A percentile compares a stretch with the other conserved stretches of the same genome.
Conservation (phyloP, 345 rosid genomes). For the Jatropha curcas region DNA sequence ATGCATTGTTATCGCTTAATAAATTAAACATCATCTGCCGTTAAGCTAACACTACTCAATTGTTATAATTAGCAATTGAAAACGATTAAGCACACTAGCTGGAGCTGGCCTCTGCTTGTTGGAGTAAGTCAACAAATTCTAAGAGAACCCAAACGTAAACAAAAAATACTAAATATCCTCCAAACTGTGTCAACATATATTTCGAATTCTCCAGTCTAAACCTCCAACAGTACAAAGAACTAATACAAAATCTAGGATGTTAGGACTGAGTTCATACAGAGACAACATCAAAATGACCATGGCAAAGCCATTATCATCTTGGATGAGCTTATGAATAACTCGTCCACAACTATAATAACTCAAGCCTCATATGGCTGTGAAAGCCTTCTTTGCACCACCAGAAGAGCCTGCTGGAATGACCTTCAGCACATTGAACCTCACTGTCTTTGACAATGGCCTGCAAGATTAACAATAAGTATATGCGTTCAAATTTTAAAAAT, state of each 20-base stretch:
- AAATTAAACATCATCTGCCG: too few species aligned
- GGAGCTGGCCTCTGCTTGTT: too few species aligned
- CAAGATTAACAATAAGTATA: not conserved
- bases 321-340: not conserved
- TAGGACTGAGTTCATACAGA: not conserved
- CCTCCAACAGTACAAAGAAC: not conserved
- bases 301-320: not conserved
- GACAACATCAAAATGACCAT: not conserved
- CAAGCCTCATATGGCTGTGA: slow-evolving; percentile 44
- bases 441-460: slow-evolving; percentile 86
- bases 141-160: too few species aligned
- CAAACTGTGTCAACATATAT: slow-evolving; percentile 5
- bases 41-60: too few species aligned
- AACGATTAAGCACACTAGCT: too few species aligned
- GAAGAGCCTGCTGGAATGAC: slow-evolving; percentile 90
- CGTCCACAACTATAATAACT: not conserved
- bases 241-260: not conserved
- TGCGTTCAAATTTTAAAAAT: not conserved
- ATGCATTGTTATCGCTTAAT: too few species aligned
- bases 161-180: not conserved
- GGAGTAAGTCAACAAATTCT: too few species aligned
- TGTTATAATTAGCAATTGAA: too few species aligned
- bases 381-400: slow-evolving; percentile 70
- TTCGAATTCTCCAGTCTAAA: not conserved
- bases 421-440: slow-evolving; percentile 79